Evolutionary conservation across 768 basidiomycete species (phyloP), one percentile per base, ranked within the genome.

Genomic region (Leccinum truebloodii): DNA sequence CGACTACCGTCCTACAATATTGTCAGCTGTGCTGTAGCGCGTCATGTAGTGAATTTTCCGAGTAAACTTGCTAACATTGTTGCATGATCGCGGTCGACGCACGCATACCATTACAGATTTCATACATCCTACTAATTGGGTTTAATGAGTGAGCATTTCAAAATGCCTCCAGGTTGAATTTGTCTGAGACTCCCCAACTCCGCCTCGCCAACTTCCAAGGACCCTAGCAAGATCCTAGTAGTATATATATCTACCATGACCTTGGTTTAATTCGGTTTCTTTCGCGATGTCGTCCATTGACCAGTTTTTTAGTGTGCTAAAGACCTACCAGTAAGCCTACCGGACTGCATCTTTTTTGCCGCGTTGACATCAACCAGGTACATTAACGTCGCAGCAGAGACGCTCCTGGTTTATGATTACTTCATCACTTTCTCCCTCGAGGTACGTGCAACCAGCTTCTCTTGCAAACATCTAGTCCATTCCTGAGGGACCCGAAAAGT

Each of bases 361-460:
- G n/a, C 10, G 10, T 44, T 44, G 10, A 44, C 41, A 44, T 10
- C 10, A 44, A 44, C 41, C 5, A 44, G 41, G 41, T 20, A 44
- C 41, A 0, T 44, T 3, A 12, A 20, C 8, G 16, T 57, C 32
- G 46, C 53, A 26, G 62, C 57, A 22, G 13, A 60, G 24, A 41
- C 57, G 1, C 14, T 65, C 2, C 54, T 59, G 13, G 24, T 20
- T 7, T 24, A 61, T 32, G 56, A 68, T 24, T 59, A 65, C 30
- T 1, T 62, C 32, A 53, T 68, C 13, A 68, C 67, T 5, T 24
- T 68, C 1, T 4, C 18, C 13, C 34, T 59, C 22, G 67, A 68
- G 32, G 67, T 63, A 41, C 18, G 39, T n/a, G 39, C 39, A 28
- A n/a, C 18, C 18, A 8, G 18, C 39, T 41, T 41, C 18, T 18